Conservation (phyloP, 73 alveolate species). For the Diophrys sp. region DNA sequence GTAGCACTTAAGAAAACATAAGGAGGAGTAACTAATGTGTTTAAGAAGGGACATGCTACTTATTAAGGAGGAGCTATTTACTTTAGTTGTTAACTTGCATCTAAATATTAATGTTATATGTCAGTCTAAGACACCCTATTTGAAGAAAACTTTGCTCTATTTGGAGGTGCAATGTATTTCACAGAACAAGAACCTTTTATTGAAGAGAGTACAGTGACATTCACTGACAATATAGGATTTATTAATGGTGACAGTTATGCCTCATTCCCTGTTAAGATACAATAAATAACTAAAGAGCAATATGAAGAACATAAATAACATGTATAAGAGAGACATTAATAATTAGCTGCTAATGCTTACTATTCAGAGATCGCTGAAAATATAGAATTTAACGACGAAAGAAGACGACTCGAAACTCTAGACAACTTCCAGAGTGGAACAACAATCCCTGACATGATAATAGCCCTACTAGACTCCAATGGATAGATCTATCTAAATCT, state of each 20-base stretch:
- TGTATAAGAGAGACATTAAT: too few relatives aligned
- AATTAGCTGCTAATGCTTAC: too few relatives aligned
- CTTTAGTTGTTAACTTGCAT: not conserved
- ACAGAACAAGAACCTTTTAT: not conserved
- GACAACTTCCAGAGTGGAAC: not conserved
- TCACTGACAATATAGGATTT: not conserved
- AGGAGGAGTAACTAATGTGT: too few relatives aligned
- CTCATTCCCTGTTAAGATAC: not conserved
- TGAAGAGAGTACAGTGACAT: not conserved
- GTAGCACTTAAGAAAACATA: too few relatives aligned
- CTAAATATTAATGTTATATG: not conserved
- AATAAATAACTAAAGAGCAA: not conserved
- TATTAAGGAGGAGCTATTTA: not conserved
- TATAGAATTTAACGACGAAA: not conserved
- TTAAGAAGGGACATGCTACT: not conserved
- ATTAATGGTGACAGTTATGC: not conserved
- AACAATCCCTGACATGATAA: not conserved
- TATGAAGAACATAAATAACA: too few relatives aligned
- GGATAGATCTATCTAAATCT: not conserved
- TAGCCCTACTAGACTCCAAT: not conserved
- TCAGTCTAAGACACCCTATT: not conserved
- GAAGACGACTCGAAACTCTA: not conserved
- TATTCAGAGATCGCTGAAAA: not conserved
- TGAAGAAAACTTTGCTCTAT: not conserved
- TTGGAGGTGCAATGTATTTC: not conserved